Evolutionary conservation across 805 yeast genomes (phyloP), one percentile per base, ranked within the genome.

Genomic region (Komagataella mondaviorum): DNA sequence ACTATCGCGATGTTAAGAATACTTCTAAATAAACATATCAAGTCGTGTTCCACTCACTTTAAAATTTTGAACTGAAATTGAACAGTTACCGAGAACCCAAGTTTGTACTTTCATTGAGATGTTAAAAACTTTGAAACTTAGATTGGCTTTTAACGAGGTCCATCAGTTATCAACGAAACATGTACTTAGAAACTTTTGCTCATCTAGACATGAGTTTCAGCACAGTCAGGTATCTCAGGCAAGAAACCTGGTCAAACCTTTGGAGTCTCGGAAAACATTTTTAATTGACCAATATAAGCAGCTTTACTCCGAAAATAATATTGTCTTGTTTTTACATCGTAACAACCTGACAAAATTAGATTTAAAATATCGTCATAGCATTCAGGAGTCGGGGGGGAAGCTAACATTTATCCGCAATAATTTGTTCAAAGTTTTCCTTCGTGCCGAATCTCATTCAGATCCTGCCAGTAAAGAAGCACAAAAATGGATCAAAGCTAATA

Each of bases 241-340:
- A 8, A 17, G 81, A 57, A 60, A 67, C 49, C 14, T 23, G 22
- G 47, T 76, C 51, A 90, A 90, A 64, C 80, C 80, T 16, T 60
- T 72, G 47, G 75, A 73, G 45, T 81, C 91, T 3, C 80, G 97
- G 69, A 91, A 91, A 70, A 89, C 97, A 0, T 89, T 80, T 59
- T 71, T 91, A 55, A 72, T 91, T 55, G 96, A 91, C 66, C 71
- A 77, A 57, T 91, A 91, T 72, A 78, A 87, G 54, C 69, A 83
- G 55, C 64, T 88, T 55, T 75, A 88, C 69, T 81, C 82, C 52
- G 71, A 67, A 24, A 80, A 80, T 63, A 81, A 87, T 44, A 80
- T 90, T 47, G 72, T 90, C 12, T 72, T 91, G 51, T 81, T 87
- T 57, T 78, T 82, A 5, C 99, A 93, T 69, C 91, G 88, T 70